Percentiles rank a stretch among this genome's conserved stretches.
phyloP scores from a whole-genome alignment of 495 filamentous ascomycete species.

The Hypomontagnella submonticulosa region DNA sequence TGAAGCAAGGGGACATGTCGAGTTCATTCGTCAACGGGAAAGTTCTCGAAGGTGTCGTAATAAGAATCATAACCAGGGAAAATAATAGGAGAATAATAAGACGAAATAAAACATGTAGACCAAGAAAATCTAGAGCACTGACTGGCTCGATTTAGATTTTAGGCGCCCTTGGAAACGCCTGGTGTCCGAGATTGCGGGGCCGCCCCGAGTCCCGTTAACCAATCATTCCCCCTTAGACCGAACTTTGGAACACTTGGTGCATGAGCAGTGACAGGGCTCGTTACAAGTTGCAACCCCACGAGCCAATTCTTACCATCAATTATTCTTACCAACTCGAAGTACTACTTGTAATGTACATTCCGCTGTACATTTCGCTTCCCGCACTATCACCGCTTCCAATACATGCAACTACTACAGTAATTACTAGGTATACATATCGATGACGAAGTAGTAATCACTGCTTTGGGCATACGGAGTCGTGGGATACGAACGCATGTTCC shows the following conservation, averaged over 20 bases:
- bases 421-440: too few species aligned
- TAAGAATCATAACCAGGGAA: conserved; percentile 7
- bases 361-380: too few species aligned
- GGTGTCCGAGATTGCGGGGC: conserved; percentile 50
- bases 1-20: neutral
- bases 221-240: conserved; percentile 50
- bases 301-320: neutral
- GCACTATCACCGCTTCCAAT: too few species aligned
- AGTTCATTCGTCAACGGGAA: conserved; percentile 15
- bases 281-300: conserved; percentile 49
- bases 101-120: conserved; percentile 15
- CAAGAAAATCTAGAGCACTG: conserved; percentile 7
- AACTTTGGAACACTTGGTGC: conserved; percentile 56
- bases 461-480: conserved; percentile 3
- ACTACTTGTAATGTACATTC: too few species aligned
- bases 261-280: conserved; percentile 51
- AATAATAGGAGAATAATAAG: conserved; percentile 3
- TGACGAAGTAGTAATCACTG: conserved; percentile 29
- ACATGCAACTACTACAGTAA: conserved; percentile 6
- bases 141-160: conserved; percentile 43
- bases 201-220: conserved; percentile 46
- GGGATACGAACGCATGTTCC: conserved; percentile 12
- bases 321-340: too few species aligned
- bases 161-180: conserved; percentile 59
- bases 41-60: conserved; percentile 34